Conservation (phyloP, 208 protist genomes). For the Wallacemonas collosoma region DNA sequence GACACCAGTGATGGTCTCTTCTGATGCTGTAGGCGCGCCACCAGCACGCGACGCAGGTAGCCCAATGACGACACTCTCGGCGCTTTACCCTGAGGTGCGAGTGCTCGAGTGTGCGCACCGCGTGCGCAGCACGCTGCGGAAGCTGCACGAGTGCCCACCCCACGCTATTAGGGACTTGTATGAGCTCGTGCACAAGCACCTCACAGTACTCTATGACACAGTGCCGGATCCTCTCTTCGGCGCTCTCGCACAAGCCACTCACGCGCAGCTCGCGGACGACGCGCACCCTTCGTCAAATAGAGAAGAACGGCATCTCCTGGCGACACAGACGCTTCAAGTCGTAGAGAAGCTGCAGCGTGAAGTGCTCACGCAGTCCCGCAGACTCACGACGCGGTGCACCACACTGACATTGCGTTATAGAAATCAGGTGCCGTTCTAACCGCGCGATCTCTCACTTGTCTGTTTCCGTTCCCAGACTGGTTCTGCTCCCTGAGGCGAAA, state of each 20-base stretch:
- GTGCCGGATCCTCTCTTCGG: constrained; percentile 73
- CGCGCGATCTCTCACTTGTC: neutral
- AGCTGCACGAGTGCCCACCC: constrained; percentile 42
- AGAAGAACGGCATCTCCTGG: constrained; percentile 24
- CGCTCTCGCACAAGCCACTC: constrained; percentile 40
- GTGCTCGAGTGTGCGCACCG: constrained; percentile 46
- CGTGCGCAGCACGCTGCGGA: constrained; percentile 49
- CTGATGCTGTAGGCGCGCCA: neutral
- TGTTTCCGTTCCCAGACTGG: too few species aligned
- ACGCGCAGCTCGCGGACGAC: constrained; percentile 11
- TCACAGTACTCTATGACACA: constrained; percentile 35
- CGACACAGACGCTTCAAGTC: constrained; percentile 47
- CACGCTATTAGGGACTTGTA: constrained; percentile 31
- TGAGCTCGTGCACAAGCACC: constrained; percentile 22
- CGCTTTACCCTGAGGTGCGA: constrained; percentile 60
- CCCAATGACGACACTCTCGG: neutral
- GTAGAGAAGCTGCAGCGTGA: constrained; percentile 47
- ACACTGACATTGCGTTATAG: constrained; percentile 47
- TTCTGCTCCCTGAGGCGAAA: too few species aligned
- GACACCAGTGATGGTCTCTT: neutral
- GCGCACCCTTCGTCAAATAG: too few species aligned
- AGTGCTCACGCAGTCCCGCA: constrained; percentile 40
- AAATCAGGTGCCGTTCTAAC: constrained; percentile 33
- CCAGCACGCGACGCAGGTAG: neutral
- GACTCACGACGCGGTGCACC: constrained; percentile 39